A percentile compares a stretch with the other conserved stretches of the same genome.
Conservation (phyloP, 2,329 filamentous ascomycete genomes). For the Coniochaeta sp. region DNA sequence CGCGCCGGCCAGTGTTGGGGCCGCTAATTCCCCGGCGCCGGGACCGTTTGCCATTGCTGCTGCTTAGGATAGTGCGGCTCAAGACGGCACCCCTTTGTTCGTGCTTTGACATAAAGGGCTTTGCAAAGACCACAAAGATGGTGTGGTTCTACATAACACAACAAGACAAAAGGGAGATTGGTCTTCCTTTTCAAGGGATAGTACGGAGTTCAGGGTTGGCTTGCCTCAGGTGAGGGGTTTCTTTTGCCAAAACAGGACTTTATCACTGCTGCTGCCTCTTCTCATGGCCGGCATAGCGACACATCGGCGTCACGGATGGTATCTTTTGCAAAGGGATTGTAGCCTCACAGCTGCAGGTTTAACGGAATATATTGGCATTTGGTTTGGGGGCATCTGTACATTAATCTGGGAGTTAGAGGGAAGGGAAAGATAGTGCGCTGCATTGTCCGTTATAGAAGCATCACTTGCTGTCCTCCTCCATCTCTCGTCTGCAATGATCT, state of each 20-base stretch:
- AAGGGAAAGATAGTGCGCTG: neutral
- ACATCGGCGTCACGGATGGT: neutral
- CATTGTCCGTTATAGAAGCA: constrained; percentile 4
- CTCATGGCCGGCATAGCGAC: neutral
- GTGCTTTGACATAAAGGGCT: too few species aligned
- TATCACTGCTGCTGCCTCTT: neutral
- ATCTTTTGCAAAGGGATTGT: neutral
- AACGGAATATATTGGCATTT: neutral
- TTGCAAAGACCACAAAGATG: too few species aligned
- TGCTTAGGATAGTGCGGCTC: too few species aligned
- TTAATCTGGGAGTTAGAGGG: constrained; percentile 5
- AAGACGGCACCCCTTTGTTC: too few species aligned
- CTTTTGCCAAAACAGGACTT: neutral
- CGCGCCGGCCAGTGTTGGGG: constrained; percentile 39
- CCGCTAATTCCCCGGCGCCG: constrained; percentile 44
- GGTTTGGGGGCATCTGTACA: constrained; percentile 4
- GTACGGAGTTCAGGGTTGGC: neutral
- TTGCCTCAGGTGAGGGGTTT: neutral
- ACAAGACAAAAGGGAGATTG: neutral
- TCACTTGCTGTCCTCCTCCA: too few species aligned
- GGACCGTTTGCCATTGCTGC: constrained; percentile 32
- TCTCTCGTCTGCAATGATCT: too few species aligned
- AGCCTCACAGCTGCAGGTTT: neutral
- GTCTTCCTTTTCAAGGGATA: neutral
- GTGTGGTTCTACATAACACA: too few species aligned